Conservation (phyloP, 768 basidiomycete genomes). For the Rhodotorula graminis region DNA sequence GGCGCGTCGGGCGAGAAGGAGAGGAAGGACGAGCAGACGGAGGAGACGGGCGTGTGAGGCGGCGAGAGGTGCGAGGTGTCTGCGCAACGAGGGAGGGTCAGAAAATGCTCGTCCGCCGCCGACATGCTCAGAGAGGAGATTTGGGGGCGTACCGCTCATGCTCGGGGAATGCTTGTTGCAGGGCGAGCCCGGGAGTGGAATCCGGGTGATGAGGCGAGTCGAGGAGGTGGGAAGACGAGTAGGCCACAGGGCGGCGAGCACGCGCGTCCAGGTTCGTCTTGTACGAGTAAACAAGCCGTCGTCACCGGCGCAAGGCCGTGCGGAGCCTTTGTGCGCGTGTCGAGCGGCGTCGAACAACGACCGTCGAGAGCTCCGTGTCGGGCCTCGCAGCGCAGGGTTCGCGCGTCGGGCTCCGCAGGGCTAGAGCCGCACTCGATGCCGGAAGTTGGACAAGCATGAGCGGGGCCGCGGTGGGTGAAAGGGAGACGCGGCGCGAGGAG, state of each 20-base stretch:
- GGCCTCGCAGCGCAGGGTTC: too few relatives aligned
- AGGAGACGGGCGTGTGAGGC: slow-evolving; percentile 9
- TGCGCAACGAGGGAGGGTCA: background rate
- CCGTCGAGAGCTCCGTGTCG: too few relatives aligned
- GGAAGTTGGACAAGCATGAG: background rate
- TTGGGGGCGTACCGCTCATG: too few relatives aligned
- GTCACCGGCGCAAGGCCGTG: too few relatives aligned
- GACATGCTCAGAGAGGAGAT: background rate
- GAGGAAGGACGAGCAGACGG: slow-evolving; percentile 12
- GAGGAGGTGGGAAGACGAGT: background rate
- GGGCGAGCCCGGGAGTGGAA: too few relatives aligned
- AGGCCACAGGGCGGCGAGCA: too few relatives aligned
- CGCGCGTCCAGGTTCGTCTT: too few relatives aligned
- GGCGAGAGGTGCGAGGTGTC: background rate
- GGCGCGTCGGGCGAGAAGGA: slow-evolving; percentile 19
- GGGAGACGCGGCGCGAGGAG: background rate
- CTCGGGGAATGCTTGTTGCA: too few relatives aligned
- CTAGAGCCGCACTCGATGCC: background rate
- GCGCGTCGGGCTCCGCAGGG: background rate
- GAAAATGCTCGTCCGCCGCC: background rate
- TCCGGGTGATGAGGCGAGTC: background rate
- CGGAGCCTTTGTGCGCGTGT: background rate
- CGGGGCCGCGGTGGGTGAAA: background rate
- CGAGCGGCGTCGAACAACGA: too few relatives aligned
- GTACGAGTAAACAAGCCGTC: background rate